Base-by-base conservation (phyloP, 129 eudicot species). In the Chrysanthemum lavandulifolium region DNA sequence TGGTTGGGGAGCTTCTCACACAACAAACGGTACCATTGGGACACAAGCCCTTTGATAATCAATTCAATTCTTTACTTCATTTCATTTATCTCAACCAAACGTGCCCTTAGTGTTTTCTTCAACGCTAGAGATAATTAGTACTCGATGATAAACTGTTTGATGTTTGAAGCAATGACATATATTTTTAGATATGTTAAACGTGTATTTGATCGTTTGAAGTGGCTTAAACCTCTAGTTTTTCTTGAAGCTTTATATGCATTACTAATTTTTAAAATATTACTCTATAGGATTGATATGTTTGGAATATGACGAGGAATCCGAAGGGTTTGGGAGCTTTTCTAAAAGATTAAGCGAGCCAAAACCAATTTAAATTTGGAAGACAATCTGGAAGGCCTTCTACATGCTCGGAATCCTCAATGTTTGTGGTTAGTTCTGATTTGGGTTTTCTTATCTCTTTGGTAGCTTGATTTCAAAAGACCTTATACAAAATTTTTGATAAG, bases 231-330 rank as follows among this genome's bases (percentile, higher is more conserved):
- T 49, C 13, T 16, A 60, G n/a, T 47, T 9, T 51, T 71, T 31
- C 4, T 31, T 31, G 4, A 65, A 62, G n/a, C 43, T 54, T 27
- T 40, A 78, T 55, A 61, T 52, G 58, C n/a, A 25, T 66, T 21
- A n/a, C 51, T 43, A 52, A 33, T 52, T 6, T 21, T 52, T 2
- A 52, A 19, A 31, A 61, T 75, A 3, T 61, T 25, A n/a, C 40
- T 71, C 61, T 79, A 21, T 73, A 86, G 86, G 85, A 75, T 75
- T 81, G 65, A 88, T 88, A 84, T 74, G 83, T 61, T 74, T 91
- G 84, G 97, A 81, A 75, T 91, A 96, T n/a, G 97, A 91, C 25
- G 79, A 78, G 58, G 97, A 91, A 53, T 85, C 79, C 27, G 91
- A 84, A 67, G 69, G 48, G 49, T 56, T 65, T 75, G 79, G 76